These are phyloP conservation scores for Nannochloropsis oceanica DNA, from an alignment of 108 stramenopile genomes.

Conservation along the genomic window DNA sequence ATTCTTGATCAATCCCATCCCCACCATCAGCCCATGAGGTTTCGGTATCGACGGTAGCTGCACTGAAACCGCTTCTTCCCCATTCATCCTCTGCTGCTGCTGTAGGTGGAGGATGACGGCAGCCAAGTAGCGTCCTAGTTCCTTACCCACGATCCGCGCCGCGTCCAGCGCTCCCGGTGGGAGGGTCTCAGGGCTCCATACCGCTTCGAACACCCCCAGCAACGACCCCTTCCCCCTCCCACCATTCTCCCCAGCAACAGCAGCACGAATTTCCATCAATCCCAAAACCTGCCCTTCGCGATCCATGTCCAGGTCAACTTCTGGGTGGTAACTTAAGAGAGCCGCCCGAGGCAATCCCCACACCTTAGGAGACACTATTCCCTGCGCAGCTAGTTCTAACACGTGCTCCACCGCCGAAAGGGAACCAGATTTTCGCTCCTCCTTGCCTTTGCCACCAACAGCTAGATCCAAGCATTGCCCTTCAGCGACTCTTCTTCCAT, in stretches of 20 bases:
- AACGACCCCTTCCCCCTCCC: background rate
- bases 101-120: no score
- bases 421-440: background rate
- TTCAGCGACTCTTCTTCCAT: background rate
- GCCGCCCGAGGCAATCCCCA: background rate
- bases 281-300: background rate
- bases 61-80: no score
- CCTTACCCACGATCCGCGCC: background rate
- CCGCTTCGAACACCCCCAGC: background rate
- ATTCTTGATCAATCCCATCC: background rate
- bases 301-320: background rate
- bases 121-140: background rate
- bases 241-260: background rate
- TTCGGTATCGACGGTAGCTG: no score
- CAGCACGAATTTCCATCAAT: background rate
- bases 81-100: no score
- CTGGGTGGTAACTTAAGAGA: background rate
- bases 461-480: background rate
- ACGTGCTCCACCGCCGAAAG: background rate
- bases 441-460: background rate
- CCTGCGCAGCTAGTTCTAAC: background rate
- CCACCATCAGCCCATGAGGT: background rate
- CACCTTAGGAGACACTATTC: background rate
- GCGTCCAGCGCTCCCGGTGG: background rate
- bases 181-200: background rate